phyloP scores from a whole-genome alignment of 2,329 filamentous ascomycete species.

The Fusarium bulbicola region DNA sequence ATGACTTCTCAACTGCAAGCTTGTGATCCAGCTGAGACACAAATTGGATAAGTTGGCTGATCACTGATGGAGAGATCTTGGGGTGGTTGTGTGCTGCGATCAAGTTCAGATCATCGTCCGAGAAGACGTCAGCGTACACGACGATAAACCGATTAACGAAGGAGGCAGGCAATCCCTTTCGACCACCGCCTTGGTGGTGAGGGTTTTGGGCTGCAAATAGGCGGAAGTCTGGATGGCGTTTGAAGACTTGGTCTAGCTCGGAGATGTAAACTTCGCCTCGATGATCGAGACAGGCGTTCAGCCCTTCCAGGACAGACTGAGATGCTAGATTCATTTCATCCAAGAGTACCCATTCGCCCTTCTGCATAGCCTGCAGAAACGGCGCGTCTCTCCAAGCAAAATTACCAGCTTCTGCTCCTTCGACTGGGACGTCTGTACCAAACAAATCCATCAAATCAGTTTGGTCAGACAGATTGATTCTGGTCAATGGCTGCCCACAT shows the following conservation, averaged over 20 bases:
- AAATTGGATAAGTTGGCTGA: slow-evolving; percentile 77
- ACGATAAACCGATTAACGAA: slow-evolving; percentile 99
- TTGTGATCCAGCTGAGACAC: slow-evolving; percentile 81
- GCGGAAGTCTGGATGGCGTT: slow-evolving; percentile 87
- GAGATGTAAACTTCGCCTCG: slow-evolving; percentile 95
- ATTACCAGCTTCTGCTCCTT: slow-evolving; percentile 88
- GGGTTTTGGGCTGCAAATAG: slow-evolving; percentile 98
- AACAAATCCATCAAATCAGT: slow-evolving; percentile 98
- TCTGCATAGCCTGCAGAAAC: slow-evolving; percentile 96
- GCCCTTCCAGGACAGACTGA: slow-evolving; percentile 92
- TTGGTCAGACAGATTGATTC: slow-evolving; percentile 97
- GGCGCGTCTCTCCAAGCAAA: slow-evolving; percentile 97
- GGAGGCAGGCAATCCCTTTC: slow-evolving; percentile 92
- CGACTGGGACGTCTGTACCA: slow-evolving; percentile 93
- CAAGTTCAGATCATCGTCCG: slow-evolving; percentile 78
- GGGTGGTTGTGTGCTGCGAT: slow-evolving; percentile 86
- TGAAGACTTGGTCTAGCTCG: slow-evolving; percentile 93
- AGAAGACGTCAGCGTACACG: slow-evolving; percentile 94
- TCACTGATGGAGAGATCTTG: slow-evolving; percentile 63
- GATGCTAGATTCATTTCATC: slow-evolving; percentile 99
- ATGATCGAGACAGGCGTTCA: slow-evolving; percentile 97
- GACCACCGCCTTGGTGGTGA: slow-evolving; percentile 93
- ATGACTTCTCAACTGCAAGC: slow-evolving; percentile 67
- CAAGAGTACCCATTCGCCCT: slow-evolving; percentile 93
- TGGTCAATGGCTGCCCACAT: slow-evolving; percentile 82